Evolutionary conservation across 2,329 filamentous ascomycete genomes (phyloP).

Genomic region (Claviceps sp.): DNA sequence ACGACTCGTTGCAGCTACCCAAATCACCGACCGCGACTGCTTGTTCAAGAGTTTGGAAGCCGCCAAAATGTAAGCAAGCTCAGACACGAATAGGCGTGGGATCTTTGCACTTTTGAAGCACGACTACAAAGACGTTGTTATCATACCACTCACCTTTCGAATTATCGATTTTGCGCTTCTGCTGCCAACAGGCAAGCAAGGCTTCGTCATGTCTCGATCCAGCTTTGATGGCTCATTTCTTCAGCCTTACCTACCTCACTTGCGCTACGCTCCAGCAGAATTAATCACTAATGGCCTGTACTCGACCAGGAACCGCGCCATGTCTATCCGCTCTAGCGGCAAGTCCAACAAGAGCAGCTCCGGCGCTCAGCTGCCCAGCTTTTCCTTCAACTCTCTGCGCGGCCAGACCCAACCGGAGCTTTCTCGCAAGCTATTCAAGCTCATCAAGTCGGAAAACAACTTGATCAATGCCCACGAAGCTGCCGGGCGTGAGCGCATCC

Average conservation of each 20-base stretch:
- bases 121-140: neutral
- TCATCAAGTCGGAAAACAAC: constrained; percentile 92
- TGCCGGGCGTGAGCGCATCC: constrained; percentile 70
- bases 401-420: constrained; percentile 77
- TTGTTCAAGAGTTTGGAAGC: constrained; percentile 2
- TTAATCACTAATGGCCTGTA: constrained; percentile 14
- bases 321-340: constrained; percentile 59
- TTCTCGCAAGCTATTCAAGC: constrained; percentile 72
- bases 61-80: constrained; percentile 6
- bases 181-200: neutral
- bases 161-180: neutral
- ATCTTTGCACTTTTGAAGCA: neutral
- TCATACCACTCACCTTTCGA: neutral
- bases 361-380: constrained; percentile 43
- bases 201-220: constrained; percentile 17
- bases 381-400: constrained; percentile 77
- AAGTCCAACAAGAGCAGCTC: constrained; percentile 30
- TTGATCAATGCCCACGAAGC: constrained; percentile 73
- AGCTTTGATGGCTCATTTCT: constrained; percentile 18
- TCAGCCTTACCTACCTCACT: constrained; percentile 9
- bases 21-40: neutral
- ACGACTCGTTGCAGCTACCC: neutral
- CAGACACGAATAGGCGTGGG: neutral
- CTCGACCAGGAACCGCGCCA: constrained; percentile 52
- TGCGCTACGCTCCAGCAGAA: constrained; percentile 10